A percentile compares a stretch with the other conserved stretches of the same genome.
Conservation (phyloP, 1,284 basidiomycete species). For the Hymenochaete sp. region DNA sequence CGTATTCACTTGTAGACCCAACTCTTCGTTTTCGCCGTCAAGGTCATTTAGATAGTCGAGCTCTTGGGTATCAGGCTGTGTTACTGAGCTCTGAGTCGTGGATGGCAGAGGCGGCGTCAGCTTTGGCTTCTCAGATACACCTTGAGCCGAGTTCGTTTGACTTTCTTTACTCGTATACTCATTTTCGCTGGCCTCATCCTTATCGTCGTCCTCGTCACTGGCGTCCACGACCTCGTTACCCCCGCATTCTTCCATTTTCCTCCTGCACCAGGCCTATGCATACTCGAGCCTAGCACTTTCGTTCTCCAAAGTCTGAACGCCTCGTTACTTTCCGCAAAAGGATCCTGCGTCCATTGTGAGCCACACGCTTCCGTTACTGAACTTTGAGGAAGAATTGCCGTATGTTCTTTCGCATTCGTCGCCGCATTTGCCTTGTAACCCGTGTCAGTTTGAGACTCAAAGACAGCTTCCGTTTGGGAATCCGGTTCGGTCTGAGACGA, state of each 20-base stretch:
- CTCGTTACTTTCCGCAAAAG: constrained; percentile 6
- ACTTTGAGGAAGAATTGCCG: neutral
- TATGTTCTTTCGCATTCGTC: too few relatives aligned
- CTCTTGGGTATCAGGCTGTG: constrained; percentile 14
- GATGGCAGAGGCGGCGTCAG: neutral
- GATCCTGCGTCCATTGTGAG: constrained; percentile 6
- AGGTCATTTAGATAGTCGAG: constrained; percentile 9
- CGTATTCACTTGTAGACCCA: too few relatives aligned
- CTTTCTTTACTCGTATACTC: neutral
- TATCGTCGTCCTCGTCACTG: neutral
- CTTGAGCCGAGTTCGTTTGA: neutral
- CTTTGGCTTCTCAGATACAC: neutral
- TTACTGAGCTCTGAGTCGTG: constrained; percentile 12
- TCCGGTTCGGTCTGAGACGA: neutral
- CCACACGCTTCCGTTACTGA: constrained; percentile 10
- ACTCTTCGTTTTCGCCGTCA: too few relatives aligned
- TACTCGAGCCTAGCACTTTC: too few relatives aligned
- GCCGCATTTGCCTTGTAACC: too few relatives aligned
- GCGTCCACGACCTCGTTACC: neutral
- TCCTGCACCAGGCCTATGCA: too few relatives aligned
- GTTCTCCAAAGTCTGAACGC: too few relatives aligned
- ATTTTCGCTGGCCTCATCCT: neutral
- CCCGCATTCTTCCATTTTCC: too few relatives aligned
- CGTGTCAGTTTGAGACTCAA: neutral
- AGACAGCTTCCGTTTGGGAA: neutral